Conservation (phyloP, 129 eudicot genomes). For the Dittrichia graveolens region DNA sequence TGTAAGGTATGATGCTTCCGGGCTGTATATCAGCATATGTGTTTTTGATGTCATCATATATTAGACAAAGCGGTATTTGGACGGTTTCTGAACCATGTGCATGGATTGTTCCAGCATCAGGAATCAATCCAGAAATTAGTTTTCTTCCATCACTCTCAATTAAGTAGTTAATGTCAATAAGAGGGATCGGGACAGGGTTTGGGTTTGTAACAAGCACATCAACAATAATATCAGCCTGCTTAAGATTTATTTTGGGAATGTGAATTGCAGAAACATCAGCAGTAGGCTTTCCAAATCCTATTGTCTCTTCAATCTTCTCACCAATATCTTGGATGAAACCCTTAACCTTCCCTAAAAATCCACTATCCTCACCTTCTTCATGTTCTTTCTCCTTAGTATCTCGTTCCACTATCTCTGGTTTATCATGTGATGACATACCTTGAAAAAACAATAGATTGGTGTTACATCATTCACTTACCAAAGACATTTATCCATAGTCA, state of each 20-base stretch:
- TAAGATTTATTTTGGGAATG: constrained; percentile 71
- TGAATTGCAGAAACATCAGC: constrained; percentile 93
- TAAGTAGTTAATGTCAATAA: constrained; percentile 83
- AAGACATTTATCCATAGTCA: neutral
- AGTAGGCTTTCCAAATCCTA: constrained; percentile 95
- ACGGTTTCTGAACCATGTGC: constrained; percentile 99
- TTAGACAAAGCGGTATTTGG: constrained; percentile 67
- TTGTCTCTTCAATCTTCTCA: constrained; percentile 88
- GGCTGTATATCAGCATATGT: constrained; percentile 80
- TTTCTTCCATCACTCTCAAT: constrained; percentile 94
- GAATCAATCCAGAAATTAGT: constrained; percentile 89
- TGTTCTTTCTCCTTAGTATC: constrained; percentile 51
- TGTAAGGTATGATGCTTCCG: constrained; percentile 88
- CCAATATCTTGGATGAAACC: constrained; percentile 86
- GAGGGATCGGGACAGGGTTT: constrained; percentile 91
- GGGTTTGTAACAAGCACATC: constrained; percentile 89
- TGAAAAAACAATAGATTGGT: constrained; percentile 15
- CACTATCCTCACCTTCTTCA: constrained; percentile 69
- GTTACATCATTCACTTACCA: constrained; percentile 15
- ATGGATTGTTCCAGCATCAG: constrained; percentile 95
- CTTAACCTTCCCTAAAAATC: constrained; percentile 77
- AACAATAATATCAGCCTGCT: constrained; percentile 75
- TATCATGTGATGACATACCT: constrained; percentile 78
- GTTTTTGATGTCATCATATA: constrained; percentile 74
- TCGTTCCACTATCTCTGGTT: constrained; percentile 75